These are phyloP conservation scores for Kodamaea neixiangensis DNA, from an alignment of 805 yeast genomes.

Conservation along the genomic window DNA sequence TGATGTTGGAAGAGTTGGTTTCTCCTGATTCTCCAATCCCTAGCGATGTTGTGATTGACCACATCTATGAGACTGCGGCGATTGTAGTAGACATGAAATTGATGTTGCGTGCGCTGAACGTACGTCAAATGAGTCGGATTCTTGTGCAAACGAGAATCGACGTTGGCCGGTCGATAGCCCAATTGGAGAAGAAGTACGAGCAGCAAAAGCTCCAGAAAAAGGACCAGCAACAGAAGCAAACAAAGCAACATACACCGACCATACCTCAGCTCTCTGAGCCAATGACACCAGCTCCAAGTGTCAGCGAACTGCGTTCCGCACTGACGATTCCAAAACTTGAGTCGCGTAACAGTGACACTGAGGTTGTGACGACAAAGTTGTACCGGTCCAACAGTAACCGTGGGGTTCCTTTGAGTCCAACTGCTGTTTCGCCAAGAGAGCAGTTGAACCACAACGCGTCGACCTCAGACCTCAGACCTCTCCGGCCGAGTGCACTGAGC, in stretches of 20 bases:
- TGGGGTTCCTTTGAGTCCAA: slow-evolving; percentile 4
- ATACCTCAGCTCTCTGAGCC: neutral
- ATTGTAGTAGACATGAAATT: slow-evolving; percentile 65
- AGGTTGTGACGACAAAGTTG: slow-evolving; percentile 2
- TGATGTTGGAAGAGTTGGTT: slow-evolving; percentile 56
- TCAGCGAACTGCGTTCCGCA: neutral
- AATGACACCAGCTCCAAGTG: neutral
- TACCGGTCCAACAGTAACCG: neutral
- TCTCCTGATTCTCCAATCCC: slow-evolving; percentile 59
- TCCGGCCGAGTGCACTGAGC: slow-evolving; percentile 13
- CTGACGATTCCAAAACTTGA: slow-evolving; percentile 1
- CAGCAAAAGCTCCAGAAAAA: slow-evolving; percentile 12
- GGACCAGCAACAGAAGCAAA: slow-evolving; percentile 2
- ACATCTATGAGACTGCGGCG: slow-evolving; percentile 62
- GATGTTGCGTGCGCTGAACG: slow-evolving; percentile 57
- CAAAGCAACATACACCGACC: neutral
- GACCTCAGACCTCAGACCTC: slow-evolving; percentile 1
- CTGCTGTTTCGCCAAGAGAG: slow-evolving; percentile 4
- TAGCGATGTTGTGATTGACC: slow-evolving; percentile 53
- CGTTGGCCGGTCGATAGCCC: slow-evolving; percentile 26
- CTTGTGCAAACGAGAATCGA: slow-evolving; percentile 34
- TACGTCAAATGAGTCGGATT: slow-evolving; percentile 48
- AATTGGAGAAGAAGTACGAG: slow-evolving; percentile 19
- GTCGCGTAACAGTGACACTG: slow-evolving; percentile 1
- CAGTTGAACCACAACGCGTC: slow-evolving; percentile 1